Evolutionary conservation across 1,284 basidiomycete species (phyloP).

Genomic region (Mycena citricolor): DNA sequence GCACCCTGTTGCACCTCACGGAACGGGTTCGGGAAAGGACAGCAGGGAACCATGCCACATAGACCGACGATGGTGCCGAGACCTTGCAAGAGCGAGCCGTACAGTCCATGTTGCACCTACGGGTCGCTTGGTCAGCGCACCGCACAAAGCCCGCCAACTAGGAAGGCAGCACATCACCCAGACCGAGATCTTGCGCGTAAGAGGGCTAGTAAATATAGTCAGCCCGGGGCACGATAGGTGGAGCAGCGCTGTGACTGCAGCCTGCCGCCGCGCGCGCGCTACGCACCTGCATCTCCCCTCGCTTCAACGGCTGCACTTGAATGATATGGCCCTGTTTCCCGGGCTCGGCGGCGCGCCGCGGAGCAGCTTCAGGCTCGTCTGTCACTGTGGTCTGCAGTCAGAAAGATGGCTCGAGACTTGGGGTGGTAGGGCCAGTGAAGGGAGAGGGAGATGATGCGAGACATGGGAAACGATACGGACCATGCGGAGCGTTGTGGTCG

Average conservation of each 20-base stretch:
- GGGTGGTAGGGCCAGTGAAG: neutral
- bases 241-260: constrained; percentile 11
- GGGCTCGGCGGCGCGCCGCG: constrained; percentile 8
- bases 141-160: no score
- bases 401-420: constrained; percentile 11
- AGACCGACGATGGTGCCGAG: constrained; percentile 62
- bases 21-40: constrained; percentile 80
- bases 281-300: constrained; percentile 81
- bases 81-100: constrained; percentile 78
- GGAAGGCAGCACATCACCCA: constrained; percentile 47
- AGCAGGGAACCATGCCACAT: constrained; percentile 84
- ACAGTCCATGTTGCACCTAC: constrained; percentile 77
- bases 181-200: constrained; percentile 87
- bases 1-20: constrained; percentile 78
- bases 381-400: constrained; percentile 21
- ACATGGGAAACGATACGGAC: constrained; percentile 38
- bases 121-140: no score
- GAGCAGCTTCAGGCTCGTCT: constrained; percentile 11
- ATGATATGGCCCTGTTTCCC: constrained; percentile 43
- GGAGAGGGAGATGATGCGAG: constrained; percentile 17
- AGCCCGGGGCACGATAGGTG: neutral
- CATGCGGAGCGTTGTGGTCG: constrained; percentile 70
- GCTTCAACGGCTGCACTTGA: constrained; percentile 78
- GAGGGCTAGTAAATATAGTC: constrained; percentile 55
- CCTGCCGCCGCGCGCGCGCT: neutral